Base-by-base conservation (phyloP, 805 yeast species). In the Barnettozyma sucrosica region DNA sequence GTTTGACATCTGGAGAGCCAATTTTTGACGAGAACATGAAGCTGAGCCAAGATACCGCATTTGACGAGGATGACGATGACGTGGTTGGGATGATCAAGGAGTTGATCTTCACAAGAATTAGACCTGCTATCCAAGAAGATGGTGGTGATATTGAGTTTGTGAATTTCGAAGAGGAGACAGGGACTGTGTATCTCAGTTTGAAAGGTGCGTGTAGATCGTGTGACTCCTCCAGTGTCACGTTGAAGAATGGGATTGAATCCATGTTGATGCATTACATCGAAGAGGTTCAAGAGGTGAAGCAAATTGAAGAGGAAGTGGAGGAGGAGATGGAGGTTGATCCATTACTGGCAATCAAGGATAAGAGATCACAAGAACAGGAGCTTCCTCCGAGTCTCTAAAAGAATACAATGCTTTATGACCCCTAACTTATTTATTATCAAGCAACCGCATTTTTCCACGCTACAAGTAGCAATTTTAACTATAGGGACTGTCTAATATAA, bases 141-240 rank as follows among this genome's bases (percentile, higher is more conserved):
- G 89, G 89, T 41, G 89, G 89, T 5, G 89, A 82, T 58, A 76
- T 82, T 40, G 86, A 81, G 56, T 82, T 81, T 64, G 79, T 83
- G 30, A 68, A 70, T 1, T 81, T 82, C 57, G 81, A 79, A 51
- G 82, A 79, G 52, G 74, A 73, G 7, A 59, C 69, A 3, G 89
- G 89, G 8, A 71, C 75, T 1, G 87, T 81, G 1, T 72, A 68
- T 47, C 70, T 82, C 56, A 75, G 75, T 61, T 69, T 82, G 45
- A 75, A 75, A 61, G 89, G 89, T 28, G 88, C 88, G 1, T 82
- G 89, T 60, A 74, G 85, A 58, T 77, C 85, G n/a, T 82, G 89
- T 58, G 83, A 81, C 54, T 71, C 82, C 18, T 76, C 82, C 46
- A 77, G 81, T 37, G 81, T 80, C 28, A 82, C 89, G 1, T 70